Percentiles rank a stretch among this genome's conserved stretches.
phyloP scores from a whole-genome alignment of 306 rosid species.

The Oemleria cerasiformis region DNA sequence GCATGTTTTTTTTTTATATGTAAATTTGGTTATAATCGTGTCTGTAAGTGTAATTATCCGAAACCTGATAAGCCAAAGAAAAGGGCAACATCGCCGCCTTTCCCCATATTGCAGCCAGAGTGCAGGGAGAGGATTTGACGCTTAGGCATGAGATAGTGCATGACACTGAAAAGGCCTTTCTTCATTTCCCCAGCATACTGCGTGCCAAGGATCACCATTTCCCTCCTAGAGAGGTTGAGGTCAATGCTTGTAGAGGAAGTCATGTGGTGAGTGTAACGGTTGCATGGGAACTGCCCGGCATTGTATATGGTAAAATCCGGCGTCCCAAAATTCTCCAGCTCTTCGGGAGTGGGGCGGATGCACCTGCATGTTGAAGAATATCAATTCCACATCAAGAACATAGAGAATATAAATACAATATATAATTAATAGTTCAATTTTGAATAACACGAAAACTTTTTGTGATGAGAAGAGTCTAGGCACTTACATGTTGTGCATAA shows the following conservation, averaged over 20 bases:
- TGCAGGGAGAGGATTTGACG: constrained; percentile 80
- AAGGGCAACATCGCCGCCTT: constrained; percentile 86
- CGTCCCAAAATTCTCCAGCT: constrained; percentile 84
- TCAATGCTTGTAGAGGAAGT: constrained; percentile 93
- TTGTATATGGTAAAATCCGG: constrained; percentile 97
- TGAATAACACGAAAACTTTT: no score
- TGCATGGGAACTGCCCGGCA: constrained; percentile 94
- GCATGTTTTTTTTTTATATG: no score
- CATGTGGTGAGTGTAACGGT: constrained; percentile 93
- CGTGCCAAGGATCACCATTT: constrained; percentile 96
- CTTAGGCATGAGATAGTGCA: constrained; percentile 94
- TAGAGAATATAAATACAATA: no score
- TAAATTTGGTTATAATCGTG: no score
- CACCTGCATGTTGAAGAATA: constrained; percentile 47
- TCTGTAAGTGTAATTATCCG: background rate
- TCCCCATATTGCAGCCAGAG: constrained; percentile 91
- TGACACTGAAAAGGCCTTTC: constrained; percentile 85
- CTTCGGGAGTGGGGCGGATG: constrained; percentile 85
- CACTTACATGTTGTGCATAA: constrained; percentile 99
- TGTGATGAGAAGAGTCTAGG: background rate
- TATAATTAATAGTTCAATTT: no score
- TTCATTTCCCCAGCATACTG: constrained; percentile 99
- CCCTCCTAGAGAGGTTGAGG: constrained; percentile 78
- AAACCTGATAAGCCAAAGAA: constrained; percentile 95
- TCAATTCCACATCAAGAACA: no score